Conservation (phyloP, 2,329 filamentous ascomycete species). For the Colletotrichum graminicola region DNA sequence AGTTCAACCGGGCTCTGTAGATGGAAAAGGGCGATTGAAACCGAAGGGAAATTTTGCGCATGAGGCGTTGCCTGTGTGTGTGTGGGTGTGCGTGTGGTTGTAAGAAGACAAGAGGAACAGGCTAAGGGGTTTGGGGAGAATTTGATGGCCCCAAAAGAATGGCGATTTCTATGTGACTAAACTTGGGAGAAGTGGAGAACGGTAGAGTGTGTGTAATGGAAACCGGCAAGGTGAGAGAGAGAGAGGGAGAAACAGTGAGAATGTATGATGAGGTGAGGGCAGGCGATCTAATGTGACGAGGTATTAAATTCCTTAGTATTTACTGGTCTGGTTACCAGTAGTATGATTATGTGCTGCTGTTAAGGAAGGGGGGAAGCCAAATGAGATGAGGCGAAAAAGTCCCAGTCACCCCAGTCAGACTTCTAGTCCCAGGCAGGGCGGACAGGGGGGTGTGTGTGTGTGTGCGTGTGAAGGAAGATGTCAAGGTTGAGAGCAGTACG, state of each 20-base stretch:
- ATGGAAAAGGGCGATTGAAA: conserved; percentile 3
- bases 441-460: background rate
- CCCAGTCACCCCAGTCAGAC: conserved; percentile 18
- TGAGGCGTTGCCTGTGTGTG: conserved; percentile 16
- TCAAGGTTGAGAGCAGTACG: conserved; percentile 7
- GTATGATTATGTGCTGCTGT: conserved; percentile 28
- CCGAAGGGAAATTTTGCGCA: background rate
- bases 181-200: conserved; percentile 21
- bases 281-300: background rate
- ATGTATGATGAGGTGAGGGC: background rate
- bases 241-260: too few relatives aligned
- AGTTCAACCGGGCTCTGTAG: conserved; percentile 15
- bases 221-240: background rate
- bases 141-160: conserved; percentile 11
- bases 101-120: conserved; percentile 30
- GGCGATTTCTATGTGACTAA: conserved; percentile 31
- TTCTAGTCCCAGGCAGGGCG: conserved; percentile 19
- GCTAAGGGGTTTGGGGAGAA: conserved; percentile 23
- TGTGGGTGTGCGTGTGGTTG: conserved; percentile 13
- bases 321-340: conserved; percentile 5
- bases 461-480: background rate
- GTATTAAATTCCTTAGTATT: conserved; percentile 14
- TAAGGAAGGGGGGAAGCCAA: conserved; percentile 9
- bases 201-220: conserved; percentile 7
- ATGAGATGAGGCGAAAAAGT: conserved; percentile 19